These are phyloP conservation scores for Geotrichum cucujoidarum DNA, from an alignment of 1,139 yeast species.

Conservation along the genomic window DNA sequence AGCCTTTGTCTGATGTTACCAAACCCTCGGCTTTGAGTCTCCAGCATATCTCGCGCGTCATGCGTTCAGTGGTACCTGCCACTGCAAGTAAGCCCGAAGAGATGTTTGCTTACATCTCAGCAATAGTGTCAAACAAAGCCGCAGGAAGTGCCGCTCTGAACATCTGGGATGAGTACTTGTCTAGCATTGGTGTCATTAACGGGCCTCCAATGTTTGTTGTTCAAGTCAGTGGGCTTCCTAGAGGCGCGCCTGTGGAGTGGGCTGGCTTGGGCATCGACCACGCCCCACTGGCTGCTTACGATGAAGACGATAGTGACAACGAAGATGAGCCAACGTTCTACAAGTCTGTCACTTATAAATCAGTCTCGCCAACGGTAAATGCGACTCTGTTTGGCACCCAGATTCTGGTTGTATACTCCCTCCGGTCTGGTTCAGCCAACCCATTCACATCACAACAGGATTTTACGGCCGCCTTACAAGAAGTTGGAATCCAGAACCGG, in stretches of 20 bases:
- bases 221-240: constrained; percentile 61
- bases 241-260: constrained; percentile 73
- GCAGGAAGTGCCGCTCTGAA: constrained; percentile 36
- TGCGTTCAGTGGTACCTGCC: not conserved
- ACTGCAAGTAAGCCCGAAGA: not conserved
- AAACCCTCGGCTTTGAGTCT: constrained; percentile 46
- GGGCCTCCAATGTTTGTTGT: constrained; percentile 40
- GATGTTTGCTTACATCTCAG: constrained; percentile 45
- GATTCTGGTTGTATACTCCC: not conserved
- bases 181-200: not conserved
- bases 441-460: not conserved
- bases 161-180: constrained; percentile 38
- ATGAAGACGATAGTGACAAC: constrained; percentile 6
- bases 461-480: not conserved
- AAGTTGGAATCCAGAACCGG: not conserved
- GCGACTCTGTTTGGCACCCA: constrained; percentile 8
- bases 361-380: not conserved
- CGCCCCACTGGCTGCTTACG: constrained; percentile 9
- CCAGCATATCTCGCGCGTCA: constrained; percentile 59
- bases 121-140: constrained; percentile 46
- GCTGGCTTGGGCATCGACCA: constrained; percentile 36
- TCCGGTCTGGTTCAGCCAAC: not conserved
- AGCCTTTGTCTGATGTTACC: not conserved
- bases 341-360: not conserved
- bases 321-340: not conserved